These are phyloP conservation scores for Hypoxylon fuscum DNA, from an alignment of 495 filamentous ascomycete species.

Conservation along the genomic window DNA sequence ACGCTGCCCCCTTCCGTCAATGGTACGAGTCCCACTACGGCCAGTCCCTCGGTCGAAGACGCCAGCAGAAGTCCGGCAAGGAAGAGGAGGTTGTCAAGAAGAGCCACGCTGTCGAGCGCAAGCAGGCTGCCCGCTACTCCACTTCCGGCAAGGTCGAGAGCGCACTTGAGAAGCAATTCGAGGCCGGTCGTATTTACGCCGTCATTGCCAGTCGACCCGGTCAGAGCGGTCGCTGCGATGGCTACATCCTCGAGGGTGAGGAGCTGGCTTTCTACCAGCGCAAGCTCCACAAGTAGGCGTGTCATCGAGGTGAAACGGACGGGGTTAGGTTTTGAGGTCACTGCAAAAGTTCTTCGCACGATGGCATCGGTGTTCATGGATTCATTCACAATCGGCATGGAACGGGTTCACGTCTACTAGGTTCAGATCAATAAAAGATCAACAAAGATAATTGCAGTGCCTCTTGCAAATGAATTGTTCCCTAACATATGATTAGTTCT, in stretches of 20 bases:
- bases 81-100: conserved; percentile 80
- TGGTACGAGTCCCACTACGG: conserved; percentile 99
- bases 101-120: conserved; percentile 91
- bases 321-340: conserved; percentile 36
- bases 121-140: conserved; percentile 87
- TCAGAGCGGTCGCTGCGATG: conserved; percentile 94
- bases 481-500: not conserved
- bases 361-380: conserved; percentile 51
- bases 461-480: not conserved
- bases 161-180: conserved; percentile 96
- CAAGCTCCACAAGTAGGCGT: conserved; percentile 92
- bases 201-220: conserved; percentile 91
- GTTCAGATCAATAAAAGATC: conserved; percentile 49
- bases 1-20: conserved; percentile 98
- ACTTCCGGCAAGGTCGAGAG: conserved; percentile 89
- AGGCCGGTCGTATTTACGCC: conserved; percentile 95
- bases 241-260: conserved; percentile 98
- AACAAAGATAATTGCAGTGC: conserved; percentile 30
- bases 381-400: conserved; percentile 46
- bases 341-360: conserved; percentile 39
- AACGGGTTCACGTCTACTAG: conserved; percentile 45
- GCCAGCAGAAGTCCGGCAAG: conserved; percentile 78
- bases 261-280: conserved; percentile 99
- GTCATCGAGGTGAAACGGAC: conserved; percentile 1
- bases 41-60: conserved; percentile 82